Percentiles rank a stretch among this genome's conserved stretches.
Evolutionary conservation across 805 yeast genomes (phyloP).

Genomic region (Lachancea sp.): DNA sequence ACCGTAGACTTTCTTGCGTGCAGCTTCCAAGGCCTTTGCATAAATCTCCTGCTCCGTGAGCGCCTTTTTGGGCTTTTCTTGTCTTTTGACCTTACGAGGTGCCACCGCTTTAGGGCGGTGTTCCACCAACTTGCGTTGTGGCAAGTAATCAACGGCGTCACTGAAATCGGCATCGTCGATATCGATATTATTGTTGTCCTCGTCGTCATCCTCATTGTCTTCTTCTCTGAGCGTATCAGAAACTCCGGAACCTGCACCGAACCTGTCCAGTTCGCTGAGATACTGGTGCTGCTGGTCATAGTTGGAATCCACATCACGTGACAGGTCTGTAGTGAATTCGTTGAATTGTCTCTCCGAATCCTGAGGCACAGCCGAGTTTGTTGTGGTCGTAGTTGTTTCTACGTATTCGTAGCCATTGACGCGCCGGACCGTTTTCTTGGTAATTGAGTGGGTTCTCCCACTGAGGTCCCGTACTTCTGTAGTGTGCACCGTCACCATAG

Average conservation of each 20-base stretch:
- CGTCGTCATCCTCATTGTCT: constrained; percentile 5
- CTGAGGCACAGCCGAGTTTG: constrained; percentile 24
- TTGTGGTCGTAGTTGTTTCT: constrained; percentile 40
- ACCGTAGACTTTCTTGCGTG: constrained; percentile 52
- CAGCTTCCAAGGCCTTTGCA: constrained; percentile 48
- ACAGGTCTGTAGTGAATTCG: constrained; percentile 18
- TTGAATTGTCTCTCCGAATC: constrained; percentile 30
- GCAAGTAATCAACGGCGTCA: constrained; percentile 25
- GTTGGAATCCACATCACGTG: neutral
- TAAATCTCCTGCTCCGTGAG: constrained; percentile 44
- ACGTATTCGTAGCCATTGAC: constrained; percentile 44
- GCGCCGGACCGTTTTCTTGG: constrained; percentile 46
- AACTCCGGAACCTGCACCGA: constrained; percentile 6
- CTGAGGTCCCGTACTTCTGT: constrained; percentile 44
- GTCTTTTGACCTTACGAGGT: neutral
- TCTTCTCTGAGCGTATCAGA: constrained; percentile 5
- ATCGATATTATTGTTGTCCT: neutral
- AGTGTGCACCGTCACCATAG: constrained; percentile 37
- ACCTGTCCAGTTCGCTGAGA: constrained; percentile 6
- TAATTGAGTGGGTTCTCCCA: constrained; percentile 51
- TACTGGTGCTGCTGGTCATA: constrained; percentile 8
- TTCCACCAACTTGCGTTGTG: neutral
- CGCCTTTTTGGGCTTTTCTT: constrained; percentile 8
- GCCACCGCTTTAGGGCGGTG: neutral
- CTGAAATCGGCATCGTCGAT: constrained; percentile 13